A percentile compares a stretch with the other conserved stretches of the same genome.
Evolutionary conservation across 2,329 filamentous ascomycete genomes (phyloP).

Genomic region (Zymoseptoria ardabiliae): DNA sequence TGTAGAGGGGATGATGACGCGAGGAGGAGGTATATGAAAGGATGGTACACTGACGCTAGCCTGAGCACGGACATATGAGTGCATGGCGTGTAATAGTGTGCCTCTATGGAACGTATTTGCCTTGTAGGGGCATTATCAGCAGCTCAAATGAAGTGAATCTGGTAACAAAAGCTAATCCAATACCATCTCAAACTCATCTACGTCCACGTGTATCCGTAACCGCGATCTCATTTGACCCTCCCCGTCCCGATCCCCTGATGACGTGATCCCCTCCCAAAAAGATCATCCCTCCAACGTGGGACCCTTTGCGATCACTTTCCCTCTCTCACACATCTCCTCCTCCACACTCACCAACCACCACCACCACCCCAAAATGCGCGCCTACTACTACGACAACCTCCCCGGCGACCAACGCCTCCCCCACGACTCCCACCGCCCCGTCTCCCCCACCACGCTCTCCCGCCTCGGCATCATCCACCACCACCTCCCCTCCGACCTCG

Average conservation of each 20-base stretch:
- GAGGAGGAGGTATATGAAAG: not conserved
- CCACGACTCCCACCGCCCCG: constrained; percentile 72
- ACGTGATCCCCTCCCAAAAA: not conserved
- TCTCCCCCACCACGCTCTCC: constrained; percentile 59
- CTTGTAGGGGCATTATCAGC: too few relatives aligned
- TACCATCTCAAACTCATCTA: not conserved
- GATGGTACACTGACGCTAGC: not conserved
- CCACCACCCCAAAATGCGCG: constrained; percentile 49
- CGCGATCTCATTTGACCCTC: not conserved
- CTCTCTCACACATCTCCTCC: not conserved
- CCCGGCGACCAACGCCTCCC: constrained; percentile 80
- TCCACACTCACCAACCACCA: not conserved
- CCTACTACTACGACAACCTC: constrained; percentile 64
- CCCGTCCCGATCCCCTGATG: not conserved
- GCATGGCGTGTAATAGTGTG: not conserved
- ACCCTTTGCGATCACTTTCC: not conserved
- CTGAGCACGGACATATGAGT: not conserved
- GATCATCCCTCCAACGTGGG: not conserved
- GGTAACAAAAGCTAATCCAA: too few relatives aligned
- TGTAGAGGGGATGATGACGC: not conserved
- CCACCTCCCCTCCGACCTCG: constrained; percentile 54
- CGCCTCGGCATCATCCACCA: constrained; percentile 76
- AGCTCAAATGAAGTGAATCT: too few relatives aligned
- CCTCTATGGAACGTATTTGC: not conserved
- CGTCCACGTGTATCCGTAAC: not conserved